phyloP scores from a whole-genome alignment of 2,329 filamentous ascomycete genomes.

The Trichoderma koningiopsis region DNA sequence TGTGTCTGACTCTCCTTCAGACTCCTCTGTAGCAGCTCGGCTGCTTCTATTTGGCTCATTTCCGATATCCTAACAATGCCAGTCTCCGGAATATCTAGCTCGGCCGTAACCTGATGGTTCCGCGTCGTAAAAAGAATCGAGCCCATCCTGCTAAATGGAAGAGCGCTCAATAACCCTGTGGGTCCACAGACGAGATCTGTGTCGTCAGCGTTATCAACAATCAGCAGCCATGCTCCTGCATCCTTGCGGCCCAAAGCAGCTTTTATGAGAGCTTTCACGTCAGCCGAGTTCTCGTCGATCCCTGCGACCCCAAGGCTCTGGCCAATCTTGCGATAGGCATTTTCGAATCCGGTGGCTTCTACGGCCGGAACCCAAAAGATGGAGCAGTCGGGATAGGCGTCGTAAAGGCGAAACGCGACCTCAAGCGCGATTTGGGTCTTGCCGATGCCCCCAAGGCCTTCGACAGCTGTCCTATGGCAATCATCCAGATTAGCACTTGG shows the following conservation, averaged over 20 bases:
- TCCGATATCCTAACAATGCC: constrained; percentile 31
- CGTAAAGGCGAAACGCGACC: constrained; percentile 34
- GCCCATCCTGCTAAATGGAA: constrained; percentile 25
- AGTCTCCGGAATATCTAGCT: constrained; percentile 21
- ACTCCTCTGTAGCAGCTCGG: constrained; percentile 30
- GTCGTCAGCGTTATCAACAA: constrained; percentile 51
- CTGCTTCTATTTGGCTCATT: constrained; percentile 32
- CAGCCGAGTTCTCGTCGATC: constrained; percentile 36
- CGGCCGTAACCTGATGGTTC: constrained; percentile 17
- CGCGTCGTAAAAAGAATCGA: constrained; percentile 29
- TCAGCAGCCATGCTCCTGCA: constrained; percentile 42
- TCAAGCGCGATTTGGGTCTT: constrained; percentile 43
- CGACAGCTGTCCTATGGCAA: constrained; percentile 34
- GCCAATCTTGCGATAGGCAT: constrained; percentile 41
- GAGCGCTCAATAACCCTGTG: neutral
- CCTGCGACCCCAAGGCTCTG: constrained; percentile 33
- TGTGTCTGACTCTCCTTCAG: constrained; percentile 29
- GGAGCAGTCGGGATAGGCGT: constrained; percentile 35
- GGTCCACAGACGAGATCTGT: constrained; percentile 34
- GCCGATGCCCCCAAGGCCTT: constrained; percentile 40
- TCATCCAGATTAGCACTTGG: constrained; percentile 24
- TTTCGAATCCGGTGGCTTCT: constrained; percentile 36
- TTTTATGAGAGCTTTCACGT: constrained; percentile 44
- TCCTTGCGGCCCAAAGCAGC: constrained; percentile 33
- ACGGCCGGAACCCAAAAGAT: constrained; percentile 46